Base-by-base conservation (phyloP, 2,329 filamentous ascomycete genomes). In the Colletotrichum lentis region DNA sequence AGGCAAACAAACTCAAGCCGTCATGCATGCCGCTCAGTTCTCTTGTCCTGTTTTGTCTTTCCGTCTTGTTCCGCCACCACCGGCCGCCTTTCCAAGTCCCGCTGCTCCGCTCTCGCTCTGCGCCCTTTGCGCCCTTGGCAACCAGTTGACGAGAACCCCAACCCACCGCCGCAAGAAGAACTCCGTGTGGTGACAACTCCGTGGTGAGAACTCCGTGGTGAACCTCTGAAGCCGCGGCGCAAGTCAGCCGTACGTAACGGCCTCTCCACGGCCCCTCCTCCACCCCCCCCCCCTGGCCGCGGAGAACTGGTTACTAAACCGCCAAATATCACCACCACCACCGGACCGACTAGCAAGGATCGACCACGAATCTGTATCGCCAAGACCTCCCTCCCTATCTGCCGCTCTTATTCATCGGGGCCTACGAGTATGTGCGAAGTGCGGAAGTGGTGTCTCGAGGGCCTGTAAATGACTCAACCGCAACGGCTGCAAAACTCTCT, bases 401-500 rank as follows among this genome's bases (percentile, higher is more conserved):
- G 4, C 24, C 12, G 37, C 27, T 41, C n/a, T 31, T 44, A 37
- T 53, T 41, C 22, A 59, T 20, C 41, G 46, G 52, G 53, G 46
- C 64, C 52, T 47, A 2, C 24, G n/a, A n/a, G n/a, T n/a, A 47
- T 31, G 27, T 31, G 27, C 27, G 2, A 31, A 31, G n/a, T n/a
- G n/a, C n/a, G n/a, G n/a, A n/a, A n/a, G 27, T 31, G 20, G 64
- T 58, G 39, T 47, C 49, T 31, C 18, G 8, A 11, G 43, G 43
- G 11, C 10, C 16, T 10, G 18, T 37, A 35, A 59, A 64, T 65
- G 65, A 68, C 65, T 68, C 65, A 56, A 60, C 24, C 43, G 41
- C 49, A 31, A 49, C n/a, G 12, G 18, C 41, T 14, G 47, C 47
- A 58, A 27, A 31, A 31, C 27, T 16, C 18, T 18, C 44, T n/a